A percentile compares a stretch with the other conserved stretches of the same genome.
Conservation (phyloP, 768 basidiomycete genomes). For the Collybia sordida region DNA sequence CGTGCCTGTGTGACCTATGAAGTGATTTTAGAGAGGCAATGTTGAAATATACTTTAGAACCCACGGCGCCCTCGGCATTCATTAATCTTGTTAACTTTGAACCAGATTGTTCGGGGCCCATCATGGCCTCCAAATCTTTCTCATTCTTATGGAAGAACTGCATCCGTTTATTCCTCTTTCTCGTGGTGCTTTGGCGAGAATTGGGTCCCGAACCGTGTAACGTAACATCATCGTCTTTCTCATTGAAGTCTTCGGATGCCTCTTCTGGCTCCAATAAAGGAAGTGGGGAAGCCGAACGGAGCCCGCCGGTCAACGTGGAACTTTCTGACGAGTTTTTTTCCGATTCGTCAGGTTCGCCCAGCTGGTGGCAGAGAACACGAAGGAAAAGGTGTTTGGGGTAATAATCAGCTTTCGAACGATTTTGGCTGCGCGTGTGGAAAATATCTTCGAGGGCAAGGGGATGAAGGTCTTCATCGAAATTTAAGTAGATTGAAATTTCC, state of each 20-base stretch:
- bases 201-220: slow-evolving; percentile 7
- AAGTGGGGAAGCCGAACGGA: slow-evolving; percentile 36
- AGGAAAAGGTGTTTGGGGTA: slow-evolving; percentile 71
- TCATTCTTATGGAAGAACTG: slow-evolving; percentile 5
- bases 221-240: slow-evolving; percentile 8
- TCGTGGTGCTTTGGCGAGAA: slow-evolving; percentile 2
- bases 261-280: slow-evolving; percentile 23
- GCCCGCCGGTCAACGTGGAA: slow-evolving; percentile 24
- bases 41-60: background rate
- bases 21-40: slow-evolving; percentile 8
- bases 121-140: slow-evolving; percentile 15
- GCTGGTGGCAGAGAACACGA: slow-evolving; percentile 63
- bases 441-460: slow-evolving; percentile 74
- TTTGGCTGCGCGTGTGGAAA: slow-evolving; percentile 52
- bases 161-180: slow-evolving; percentile 11
- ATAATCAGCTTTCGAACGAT: slow-evolving; percentile 70
- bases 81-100: slow-evolving; percentile 13
- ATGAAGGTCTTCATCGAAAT: slow-evolving; percentile 50
- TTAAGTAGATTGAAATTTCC: background rate
- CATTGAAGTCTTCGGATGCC: slow-evolving; percentile 5
- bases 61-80: slow-evolving; percentile 3
- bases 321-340: slow-evolving; percentile 15
- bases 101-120: slow-evolving; percentile 7
- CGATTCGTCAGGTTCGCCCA: slow-evolving; percentile 32
- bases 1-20: slow-evolving; percentile 1